Base-by-base conservation (phyloP, 441 rosid genomes). In the Codiaeum variegatum region DNA sequence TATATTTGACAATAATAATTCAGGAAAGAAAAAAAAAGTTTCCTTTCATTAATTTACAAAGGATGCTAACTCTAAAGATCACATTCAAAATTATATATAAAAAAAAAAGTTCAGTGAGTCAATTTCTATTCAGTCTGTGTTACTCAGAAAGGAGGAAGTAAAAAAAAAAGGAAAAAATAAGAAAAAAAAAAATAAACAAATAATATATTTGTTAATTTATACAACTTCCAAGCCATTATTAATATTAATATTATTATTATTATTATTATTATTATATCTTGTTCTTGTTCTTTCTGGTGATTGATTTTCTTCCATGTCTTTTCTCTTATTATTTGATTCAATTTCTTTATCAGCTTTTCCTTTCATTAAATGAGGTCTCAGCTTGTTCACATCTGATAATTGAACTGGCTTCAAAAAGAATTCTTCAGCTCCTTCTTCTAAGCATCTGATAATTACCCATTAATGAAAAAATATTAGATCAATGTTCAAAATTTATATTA, bases 391-490 rank as follows among this genome's bases (percentile, higher is more conserved):
- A 84, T 91, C 94, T 12, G 94, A 85, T 61, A 89, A 75, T 62
- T 79, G 85, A 55, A 91, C 88, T 12, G 96, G 96, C 67, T 91
- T 91, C 70, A 89, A 62, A 26, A 91, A 84, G 81, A 89, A 89
- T 55, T 87, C 94, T 36, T 89, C 90, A 7, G 96, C 96, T 76
- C 94, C 96, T 81, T 88, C 92, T 83, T 88, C 88, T 66, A 89
- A 78, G 73, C 94, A 90, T 65, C 94, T 86, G 84, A 66, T 71
- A 28, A 74, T 21, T 34, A 47, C 19, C 34, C 68, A 67, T 21
- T 9, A 73, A 73, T 26, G 21, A 15, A n/a, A n/a, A n/a, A n/a
- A 54, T 6, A 61, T 67, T 67, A 62, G 64, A 55, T 51, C 18
- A 21, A 46, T 1, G 34, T 23, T 16, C 31, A 58, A 16, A 29